These are phyloP conservation scores for Parastagonospora avenae DNA, from an alignment of 2,329 filamentous ascomycete genomes.

Conservation along the genomic window DNA sequence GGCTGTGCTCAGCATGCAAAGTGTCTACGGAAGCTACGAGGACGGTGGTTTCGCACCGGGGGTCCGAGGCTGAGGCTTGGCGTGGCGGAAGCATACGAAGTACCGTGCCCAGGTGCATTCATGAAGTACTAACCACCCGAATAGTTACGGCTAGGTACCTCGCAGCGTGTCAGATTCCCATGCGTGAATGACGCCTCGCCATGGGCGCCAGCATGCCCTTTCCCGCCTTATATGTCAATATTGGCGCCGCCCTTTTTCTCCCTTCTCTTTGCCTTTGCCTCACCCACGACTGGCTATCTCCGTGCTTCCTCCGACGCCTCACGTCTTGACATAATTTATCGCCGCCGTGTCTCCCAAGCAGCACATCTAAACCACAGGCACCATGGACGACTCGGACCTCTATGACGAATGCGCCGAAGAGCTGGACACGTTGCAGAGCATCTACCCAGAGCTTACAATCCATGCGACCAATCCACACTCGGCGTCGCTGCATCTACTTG, in stretches of 20 bases:
- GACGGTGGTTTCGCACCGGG: conserved; percentile 13
- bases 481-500: conserved; percentile 61
- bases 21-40: neutral
- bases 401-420: conserved; percentile 66
- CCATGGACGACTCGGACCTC: conserved; percentile 34
- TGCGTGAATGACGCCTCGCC: conserved; percentile 6
- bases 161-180: neutral
- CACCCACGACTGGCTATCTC: conserved; percentile 11
- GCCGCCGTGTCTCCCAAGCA: neutral
- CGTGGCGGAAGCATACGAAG: conserved; percentile 5
- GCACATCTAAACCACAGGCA: neutral
- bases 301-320: conserved; percentile 14
- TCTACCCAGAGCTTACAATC: conserved; percentile 64
- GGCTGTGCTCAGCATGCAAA: neutral
- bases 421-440: conserved; percentile 63
- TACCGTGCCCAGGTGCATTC: no score
- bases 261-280: neutral
- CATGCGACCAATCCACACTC: conserved; percentile 50
- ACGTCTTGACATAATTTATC: no score
- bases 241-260: conserved; percentile 22
- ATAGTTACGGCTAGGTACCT: neutral
- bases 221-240: conserved; percentile 15
- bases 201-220: conserved; percentile 20
- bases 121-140: neutral
- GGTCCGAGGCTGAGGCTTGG: conserved; percentile 9